Conservation (phyloP, 106 monocot genomes). For the Ottelia alismoides region DNA sequence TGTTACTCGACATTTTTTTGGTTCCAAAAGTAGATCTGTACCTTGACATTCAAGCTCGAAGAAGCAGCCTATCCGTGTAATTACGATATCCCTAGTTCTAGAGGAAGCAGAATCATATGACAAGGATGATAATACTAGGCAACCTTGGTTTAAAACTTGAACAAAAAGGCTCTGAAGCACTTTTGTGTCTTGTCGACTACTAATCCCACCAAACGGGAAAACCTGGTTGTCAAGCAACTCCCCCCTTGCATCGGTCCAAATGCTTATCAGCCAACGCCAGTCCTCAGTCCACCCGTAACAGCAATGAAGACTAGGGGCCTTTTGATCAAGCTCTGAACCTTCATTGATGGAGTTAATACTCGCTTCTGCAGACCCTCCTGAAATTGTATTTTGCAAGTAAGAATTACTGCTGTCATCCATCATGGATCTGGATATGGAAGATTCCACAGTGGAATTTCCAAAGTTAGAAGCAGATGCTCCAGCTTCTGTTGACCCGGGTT, state of each 20-base stretch:
- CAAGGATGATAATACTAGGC: conserved; percentile 64
- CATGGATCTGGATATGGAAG: conserved; percentile 33
- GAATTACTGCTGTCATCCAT: conserved; percentile 41
- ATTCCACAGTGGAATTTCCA: conserved; percentile 15
- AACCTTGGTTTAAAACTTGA: conserved; percentile 82
- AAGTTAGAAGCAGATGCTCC: conserved; percentile 12
- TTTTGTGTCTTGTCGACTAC: conserved; percentile 91
- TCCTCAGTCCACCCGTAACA: conserved; percentile 99
- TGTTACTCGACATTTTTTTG: no score
- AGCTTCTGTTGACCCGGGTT: conserved; percentile 53
- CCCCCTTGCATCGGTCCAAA: conserved; percentile 96
- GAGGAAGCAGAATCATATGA: conserved; percentile 29
- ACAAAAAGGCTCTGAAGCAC: conserved; percentile 82
- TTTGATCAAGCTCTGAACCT: conserved; percentile 36
- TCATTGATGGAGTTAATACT: conserved; percentile 23
- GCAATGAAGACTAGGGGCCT: conserved; percentile 71
- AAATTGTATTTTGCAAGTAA: conserved; percentile 31
- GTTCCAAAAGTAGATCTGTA: conserved; percentile 20
- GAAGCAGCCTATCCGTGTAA: conserved; percentile 78
- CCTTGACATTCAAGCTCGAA: conserved; percentile 99
- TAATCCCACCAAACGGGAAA: conserved; percentile 91
- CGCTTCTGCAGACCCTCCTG: conserved; percentile 34
- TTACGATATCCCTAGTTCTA: conserved; percentile 59
- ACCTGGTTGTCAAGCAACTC: conserved; percentile 83
- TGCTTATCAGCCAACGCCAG: conserved; percentile 88